These are phyloP conservation scores for Pharus latifolius DNA, from an alignment of 176 grass and related monocot species.

Conservation along the genomic window DNA sequence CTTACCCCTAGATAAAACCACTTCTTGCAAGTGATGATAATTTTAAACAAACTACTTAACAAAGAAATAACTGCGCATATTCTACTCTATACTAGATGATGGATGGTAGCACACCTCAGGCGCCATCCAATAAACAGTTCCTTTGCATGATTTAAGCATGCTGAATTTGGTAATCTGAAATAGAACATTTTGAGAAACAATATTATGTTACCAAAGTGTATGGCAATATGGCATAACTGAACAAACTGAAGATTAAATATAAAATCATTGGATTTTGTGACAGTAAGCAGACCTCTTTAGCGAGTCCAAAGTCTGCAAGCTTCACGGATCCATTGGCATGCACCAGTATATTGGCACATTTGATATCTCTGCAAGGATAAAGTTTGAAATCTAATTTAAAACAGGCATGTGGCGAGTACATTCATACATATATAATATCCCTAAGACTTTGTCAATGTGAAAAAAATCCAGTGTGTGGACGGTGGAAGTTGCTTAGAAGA, in stretches of 20 bases:
- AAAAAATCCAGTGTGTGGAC: not conserved
- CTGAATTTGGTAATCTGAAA: constrained; percentile 77
- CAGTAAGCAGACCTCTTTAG: constrained; percentile 55
- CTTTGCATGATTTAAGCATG: constrained; percentile 80
- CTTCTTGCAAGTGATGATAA: not conserved
- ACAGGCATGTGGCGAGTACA: no score
- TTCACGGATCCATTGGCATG: constrained; percentile 95
- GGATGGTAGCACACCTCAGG: constrained; percentile 65
- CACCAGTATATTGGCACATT: constrained; percentile 96
- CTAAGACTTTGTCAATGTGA: not conserved
- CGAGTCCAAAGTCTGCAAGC: constrained; percentile 94
- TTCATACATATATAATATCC: not conserved
- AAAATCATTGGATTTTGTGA: constrained; percentile 8
- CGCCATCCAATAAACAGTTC: constrained; percentile 99
- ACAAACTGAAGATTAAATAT: not conserved
- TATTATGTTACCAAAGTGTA: constrained; percentile 1
- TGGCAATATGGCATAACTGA: constrained; percentile 5
- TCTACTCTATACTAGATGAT: not conserved
- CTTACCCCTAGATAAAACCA: not conserved
- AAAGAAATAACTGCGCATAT: not conserved
- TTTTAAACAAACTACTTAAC: not conserved
- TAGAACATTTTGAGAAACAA: constrained; percentile 5
- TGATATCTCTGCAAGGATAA: constrained; percentile 73
- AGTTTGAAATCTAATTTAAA: constrained; percentile 12
- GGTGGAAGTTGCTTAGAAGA: not conserved